Evolutionary conservation across 352 stramenopile species (phyloP).

Genomic region (Pythium grandisporangium): DNA sequence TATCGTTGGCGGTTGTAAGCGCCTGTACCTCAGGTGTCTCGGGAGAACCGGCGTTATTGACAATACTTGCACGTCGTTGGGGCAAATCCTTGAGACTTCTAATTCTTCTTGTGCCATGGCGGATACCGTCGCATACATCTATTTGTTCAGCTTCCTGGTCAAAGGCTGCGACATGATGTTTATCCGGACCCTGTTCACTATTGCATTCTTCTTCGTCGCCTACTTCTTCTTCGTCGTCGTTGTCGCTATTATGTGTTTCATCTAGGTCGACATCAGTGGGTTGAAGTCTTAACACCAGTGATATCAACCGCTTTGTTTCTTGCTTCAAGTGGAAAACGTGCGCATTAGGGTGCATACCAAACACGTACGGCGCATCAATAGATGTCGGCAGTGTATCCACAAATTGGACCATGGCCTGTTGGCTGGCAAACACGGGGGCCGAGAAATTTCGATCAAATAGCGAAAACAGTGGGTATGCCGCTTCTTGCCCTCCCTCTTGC

Average conservation of each 20-base stretch:
- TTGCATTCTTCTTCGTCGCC: background rate
- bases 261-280: conserved; percentile 3
- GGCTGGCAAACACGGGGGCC: conserved; percentile 25
- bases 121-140: background rate
- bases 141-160: too few relatives aligned
- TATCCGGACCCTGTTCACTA: too few relatives aligned
- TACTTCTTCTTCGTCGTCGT: background rate
- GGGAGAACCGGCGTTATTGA: too few relatives aligned
- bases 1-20: conserved; percentile 9
- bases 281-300: conserved; percentile 30
- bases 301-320: conserved; percentile 31
- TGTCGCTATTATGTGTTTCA: conserved; percentile 1
- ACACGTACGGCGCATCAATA: conserved; percentile 55
- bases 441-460: conserved; percentile 23
- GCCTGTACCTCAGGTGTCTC: conserved; percentile 2
- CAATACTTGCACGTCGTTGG: too few relatives aligned
- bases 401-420: conserved; percentile 31
- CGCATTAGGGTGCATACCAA: conserved; percentile 78
- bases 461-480: conserved; percentile 9
- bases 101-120: too few relatives aligned
- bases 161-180: too few relatives aligned
- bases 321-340: conserved; percentile 61
- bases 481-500: too few relatives aligned
- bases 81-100: too few relatives aligned
- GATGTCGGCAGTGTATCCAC: conserved; percentile 28